Evolutionary conservation across 2,329 filamentous ascomycete species (phyloP), one percentile per base, ranked within the genome.

Genomic region (Aspergillus fructus): DNA sequence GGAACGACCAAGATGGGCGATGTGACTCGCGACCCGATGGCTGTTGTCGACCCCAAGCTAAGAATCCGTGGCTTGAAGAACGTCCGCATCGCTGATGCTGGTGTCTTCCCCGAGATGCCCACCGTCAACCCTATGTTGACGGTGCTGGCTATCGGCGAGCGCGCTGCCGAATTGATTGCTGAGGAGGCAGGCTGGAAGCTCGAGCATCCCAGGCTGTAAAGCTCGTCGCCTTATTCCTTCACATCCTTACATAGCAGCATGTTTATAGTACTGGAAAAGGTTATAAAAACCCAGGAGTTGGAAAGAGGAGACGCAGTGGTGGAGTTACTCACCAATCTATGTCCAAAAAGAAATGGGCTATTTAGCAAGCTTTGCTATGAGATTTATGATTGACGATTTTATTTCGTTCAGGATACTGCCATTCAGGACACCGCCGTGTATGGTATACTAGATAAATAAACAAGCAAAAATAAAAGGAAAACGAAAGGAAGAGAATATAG

Each of bases 1-100:
- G 91, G 91, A 52, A 96, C 91, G 17, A 94, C 91, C 55, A 92
- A 92, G 81, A 96, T 96, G 91, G 91, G 91, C 34, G 86, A 93
- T 68, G 76, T 89, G 5, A 74, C 73, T 55, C 83, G 79, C 53
- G 90, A 96, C 71, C 77, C 83, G 49, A 77, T 87, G 72, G 91
- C 90, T 5, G 92, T 96, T 19, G 91, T 96, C n/a, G 89, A 94
- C 69, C 81, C 83, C 24, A 80, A 88, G 69, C 76, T 96, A 61
- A 88, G 84, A 77, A 79, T 96, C 30, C 81, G 85, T 27, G 91
- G 90, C 0, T 75, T 96, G 62, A 85, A 86, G 78, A 85, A 85
- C 30, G 76, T 96, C 57, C 84, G 91, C 57, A 91, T 96, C 64
- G 90, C 90, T 1, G 91, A 96, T 73, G 91, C 91, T 0, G 90